Evolutionary conservation across 495 filamentous ascomycete genomes (phyloP).

Genomic region (Neurospora africana): DNA sequence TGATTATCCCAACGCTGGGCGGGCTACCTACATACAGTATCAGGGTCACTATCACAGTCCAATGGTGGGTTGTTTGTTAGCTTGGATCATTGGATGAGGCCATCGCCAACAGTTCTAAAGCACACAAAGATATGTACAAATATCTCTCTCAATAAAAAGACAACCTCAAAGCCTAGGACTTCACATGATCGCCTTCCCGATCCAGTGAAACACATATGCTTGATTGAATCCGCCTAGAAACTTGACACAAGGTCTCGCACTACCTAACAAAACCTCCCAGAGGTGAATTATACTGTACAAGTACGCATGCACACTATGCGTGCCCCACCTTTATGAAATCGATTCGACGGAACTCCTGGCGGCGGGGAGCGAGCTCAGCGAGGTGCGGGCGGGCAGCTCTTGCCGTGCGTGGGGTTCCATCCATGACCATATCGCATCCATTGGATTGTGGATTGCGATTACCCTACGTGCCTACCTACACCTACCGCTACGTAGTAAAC

Average conservation of each 20-base stretch:
- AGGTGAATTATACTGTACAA: not conserved
- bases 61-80: not conserved
- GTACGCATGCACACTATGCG: not conserved
- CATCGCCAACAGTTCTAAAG: not conserved
- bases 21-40: not conserved
- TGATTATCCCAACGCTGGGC: not conserved
- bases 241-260: not conserved
- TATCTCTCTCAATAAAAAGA: not conserved
- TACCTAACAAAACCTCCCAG: not conserved
- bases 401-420: not conserved
- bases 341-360: not conserved
- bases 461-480: not conserved
- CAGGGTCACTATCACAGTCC: not conserved
- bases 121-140: not conserved
- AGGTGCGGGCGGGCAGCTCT: not conserved
- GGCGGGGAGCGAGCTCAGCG: not conserved
- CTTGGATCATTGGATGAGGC: not conserved
- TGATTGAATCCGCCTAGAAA: not conserved
- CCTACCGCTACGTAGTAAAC: not conserved
- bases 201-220: not conserved
- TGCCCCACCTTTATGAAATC: not conserved
- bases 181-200: not conserved
- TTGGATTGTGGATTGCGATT: not conserved
- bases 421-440: not conserved
- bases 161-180: not conserved